These are phyloP conservation scores for Heliamphora pulchella DNA, from an alignment of 179 eudicot species.

Conservation along the genomic window DNA sequence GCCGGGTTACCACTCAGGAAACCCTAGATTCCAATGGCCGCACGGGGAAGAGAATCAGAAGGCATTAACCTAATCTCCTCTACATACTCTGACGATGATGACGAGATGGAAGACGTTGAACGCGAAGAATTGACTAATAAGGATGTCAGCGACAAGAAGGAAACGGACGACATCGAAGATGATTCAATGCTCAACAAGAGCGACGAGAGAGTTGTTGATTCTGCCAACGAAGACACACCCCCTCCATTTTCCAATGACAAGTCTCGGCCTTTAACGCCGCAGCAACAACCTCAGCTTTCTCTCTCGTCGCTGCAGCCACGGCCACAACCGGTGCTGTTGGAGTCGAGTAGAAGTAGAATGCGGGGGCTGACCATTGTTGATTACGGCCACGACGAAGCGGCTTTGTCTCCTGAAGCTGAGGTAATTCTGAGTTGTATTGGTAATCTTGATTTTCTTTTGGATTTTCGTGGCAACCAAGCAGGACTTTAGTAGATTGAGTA, in stretches of 20 bases:
- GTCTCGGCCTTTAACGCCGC: slow-evolving; percentile 43
- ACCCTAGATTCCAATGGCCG: slow-evolving; percentile 37
- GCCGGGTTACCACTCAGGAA: neutral
- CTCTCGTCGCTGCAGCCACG: slow-evolving; percentile 7
- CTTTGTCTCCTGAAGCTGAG: slow-evolving; percentile 79
- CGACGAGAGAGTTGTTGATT: neutral
- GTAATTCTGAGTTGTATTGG: slow-evolving; percentile 24
- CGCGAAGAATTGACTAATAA: slow-evolving; percentile 18
- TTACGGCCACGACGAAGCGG: slow-evolving; percentile 72
- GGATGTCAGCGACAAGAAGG: slow-evolving; percentile 8
- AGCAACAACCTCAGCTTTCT: slow-evolving; percentile 15
- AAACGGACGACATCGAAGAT: slow-evolving; percentile 7
- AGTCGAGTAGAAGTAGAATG: slow-evolving; percentile 22
- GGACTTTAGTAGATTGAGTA: neutral
- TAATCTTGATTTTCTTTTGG: neutral
- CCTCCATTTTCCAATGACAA: slow-evolving; percentile 11
- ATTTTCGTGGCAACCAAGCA: neutral
- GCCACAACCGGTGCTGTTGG: slow-evolving; percentile 9
- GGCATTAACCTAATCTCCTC: slow-evolving; percentile 70
- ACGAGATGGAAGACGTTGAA: slow-evolving; percentile 42
- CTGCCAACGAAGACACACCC: neutral
- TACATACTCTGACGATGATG: slow-evolving; percentile 76
- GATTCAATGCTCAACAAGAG: slow-evolving; percentile 8
- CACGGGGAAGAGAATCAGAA: slow-evolving; percentile 43
- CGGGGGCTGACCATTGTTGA: slow-evolving; percentile 56